Conservation (phyloP, 805 yeast genomes). For the Nakazawaea wickerhamii region DNA sequence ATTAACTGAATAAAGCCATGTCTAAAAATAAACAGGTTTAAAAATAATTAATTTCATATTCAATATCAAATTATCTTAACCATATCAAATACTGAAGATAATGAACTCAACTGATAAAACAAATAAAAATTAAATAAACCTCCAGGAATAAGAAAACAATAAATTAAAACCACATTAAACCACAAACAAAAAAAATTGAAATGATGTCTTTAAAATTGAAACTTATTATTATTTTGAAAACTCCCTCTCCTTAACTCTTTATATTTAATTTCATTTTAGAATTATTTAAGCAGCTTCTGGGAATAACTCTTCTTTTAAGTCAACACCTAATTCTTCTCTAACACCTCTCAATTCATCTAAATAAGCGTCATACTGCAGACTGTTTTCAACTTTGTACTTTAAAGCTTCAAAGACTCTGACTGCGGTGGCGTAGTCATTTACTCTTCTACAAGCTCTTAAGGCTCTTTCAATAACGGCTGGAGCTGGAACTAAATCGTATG, state of each 20-base stretch:
- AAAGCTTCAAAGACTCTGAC: constrained; percentile 97
- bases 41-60: too few relatives aligned
- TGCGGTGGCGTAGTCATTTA: constrained; percentile 97
- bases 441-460: constrained; percentile 96
- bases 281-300: constrained; percentile 23
- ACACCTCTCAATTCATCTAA: constrained; percentile 88
- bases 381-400: constrained; percentile 92
- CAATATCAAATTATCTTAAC: too few relatives aligned
- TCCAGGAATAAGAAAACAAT: too few relatives aligned
- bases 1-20: too few relatives aligned
- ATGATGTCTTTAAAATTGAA: background rate
- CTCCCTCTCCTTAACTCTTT: background rate
- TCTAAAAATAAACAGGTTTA: too few relatives aligned
- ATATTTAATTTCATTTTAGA: background rate
- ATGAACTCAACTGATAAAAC: too few relatives aligned
- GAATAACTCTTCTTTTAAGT: constrained; percentile 86
- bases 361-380: constrained; percentile 92
- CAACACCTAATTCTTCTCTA: constrained; percentile 89
- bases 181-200: background rate
- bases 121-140: too few relatives aligned
- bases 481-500: constrained; percentile 97
- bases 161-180: background rate
- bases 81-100: too few relatives aligned
- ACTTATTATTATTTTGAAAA: background rate
- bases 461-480: constrained; percentile 96